These are phyloP conservation scores for Saitozyma podzolica DNA, from an alignment of 768 basidiomycete genomes.

Conservation along the genomic window DNA sequence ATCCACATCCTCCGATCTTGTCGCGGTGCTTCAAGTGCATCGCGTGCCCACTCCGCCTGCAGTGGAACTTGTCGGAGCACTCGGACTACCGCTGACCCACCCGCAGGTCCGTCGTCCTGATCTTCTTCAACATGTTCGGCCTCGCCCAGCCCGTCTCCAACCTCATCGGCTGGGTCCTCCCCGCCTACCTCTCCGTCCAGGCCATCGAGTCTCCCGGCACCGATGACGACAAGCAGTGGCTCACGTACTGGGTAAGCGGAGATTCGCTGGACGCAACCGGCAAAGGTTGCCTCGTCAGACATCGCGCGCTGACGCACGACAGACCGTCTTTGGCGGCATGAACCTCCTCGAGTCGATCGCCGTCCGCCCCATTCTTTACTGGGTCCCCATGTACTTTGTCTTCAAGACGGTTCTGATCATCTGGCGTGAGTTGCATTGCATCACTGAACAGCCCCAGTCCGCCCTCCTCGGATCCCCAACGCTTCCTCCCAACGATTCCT, in stretches of 20 bases:
- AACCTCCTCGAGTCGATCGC: conserved; percentile 88
- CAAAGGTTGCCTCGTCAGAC: not conserved
- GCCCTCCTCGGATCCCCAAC: too few relatives aligned
- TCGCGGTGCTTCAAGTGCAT: too few relatives aligned
- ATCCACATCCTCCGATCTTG: too few relatives aligned
- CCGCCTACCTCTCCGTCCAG: conserved; percentile 91
- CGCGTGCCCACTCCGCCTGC: conserved; percentile 47
- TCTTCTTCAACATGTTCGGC: conserved; percentile 59
- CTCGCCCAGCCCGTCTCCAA: conserved; percentile 91
- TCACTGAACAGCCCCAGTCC: too few relatives aligned
- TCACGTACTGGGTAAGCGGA: conserved; percentile 78
- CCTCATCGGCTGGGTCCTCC: conserved; percentile 89
- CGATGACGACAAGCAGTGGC: conserved; percentile 87
- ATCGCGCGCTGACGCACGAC: conserved; percentile 5
- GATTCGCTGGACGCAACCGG: not conserved
- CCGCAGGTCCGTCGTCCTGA: conserved; percentile 46
- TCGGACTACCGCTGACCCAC: not conserved
- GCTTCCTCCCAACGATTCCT: too few relatives aligned
- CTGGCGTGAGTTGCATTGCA: conserved; percentile 71
- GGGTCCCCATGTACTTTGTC: conserved; percentile 86
- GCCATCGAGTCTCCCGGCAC: conserved; percentile 82
- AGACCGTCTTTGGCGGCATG: conserved; percentile 80
- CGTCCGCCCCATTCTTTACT: conserved; percentile 80
- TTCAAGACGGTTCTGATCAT: conserved; percentile 88
- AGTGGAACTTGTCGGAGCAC: not conserved